Percentiles rank a stretch among this genome's conserved stretches.
These are phyloP conservation scores for Zopfia rhizophila DNA, from an alignment of 2,329 filamentous ascomycete genomes.

Conservation along the genomic window DNA sequence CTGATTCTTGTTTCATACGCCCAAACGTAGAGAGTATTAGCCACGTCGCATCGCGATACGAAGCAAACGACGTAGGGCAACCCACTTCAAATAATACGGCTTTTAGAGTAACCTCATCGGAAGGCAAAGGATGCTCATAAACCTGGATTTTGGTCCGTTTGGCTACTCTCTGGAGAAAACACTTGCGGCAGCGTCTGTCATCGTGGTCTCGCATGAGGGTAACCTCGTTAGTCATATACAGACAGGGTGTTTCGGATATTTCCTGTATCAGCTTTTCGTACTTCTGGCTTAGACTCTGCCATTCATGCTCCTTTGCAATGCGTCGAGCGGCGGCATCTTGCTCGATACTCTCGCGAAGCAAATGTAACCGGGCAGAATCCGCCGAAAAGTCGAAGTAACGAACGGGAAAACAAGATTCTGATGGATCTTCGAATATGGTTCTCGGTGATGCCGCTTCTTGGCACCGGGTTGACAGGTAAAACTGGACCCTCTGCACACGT, in stretches of 20 bases:
- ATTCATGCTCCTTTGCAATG: slow-evolving; percentile 53
- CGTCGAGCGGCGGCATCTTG: slow-evolving; percentile 37
- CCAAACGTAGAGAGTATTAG: slow-evolving; percentile 54
- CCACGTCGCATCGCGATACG: slow-evolving; percentile 66
- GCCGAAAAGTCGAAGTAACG: slow-evolving; percentile 55
- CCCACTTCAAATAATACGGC: slow-evolving; percentile 64
- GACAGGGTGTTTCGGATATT: slow-evolving; percentile 47
- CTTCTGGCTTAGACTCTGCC: slow-evolving; percentile 43
- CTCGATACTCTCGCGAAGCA: slow-evolving; percentile 50
- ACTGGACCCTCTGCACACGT: slow-evolving; percentile 62
- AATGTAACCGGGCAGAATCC: slow-evolving; percentile 32
- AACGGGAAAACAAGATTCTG: slow-evolving; percentile 57
- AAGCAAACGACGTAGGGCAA: slow-evolving; percentile 56
- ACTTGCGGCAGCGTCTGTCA: slow-evolving; percentile 56
- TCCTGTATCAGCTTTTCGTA: slow-evolving; percentile 52
- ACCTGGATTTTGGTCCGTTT: slow-evolving; percentile 57
- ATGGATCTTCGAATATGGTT: slow-evolving; percentile 62
- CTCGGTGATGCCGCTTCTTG: slow-evolving; percentile 26
- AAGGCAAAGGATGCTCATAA: slow-evolving; percentile 64
- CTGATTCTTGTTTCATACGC: slow-evolving; percentile 27
- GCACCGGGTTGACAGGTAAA: slow-evolving; percentile 58
- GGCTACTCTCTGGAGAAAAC: slow-evolving; percentile 49
- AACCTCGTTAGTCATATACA: slow-evolving; percentile 34
- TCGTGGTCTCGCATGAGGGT: slow-evolving; percentile 22
- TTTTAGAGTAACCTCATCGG: slow-evolving; percentile 46